phyloP scores from a whole-genome alignment of 345 rosid genomes.

The Euphorbia tirucalli region DNA sequence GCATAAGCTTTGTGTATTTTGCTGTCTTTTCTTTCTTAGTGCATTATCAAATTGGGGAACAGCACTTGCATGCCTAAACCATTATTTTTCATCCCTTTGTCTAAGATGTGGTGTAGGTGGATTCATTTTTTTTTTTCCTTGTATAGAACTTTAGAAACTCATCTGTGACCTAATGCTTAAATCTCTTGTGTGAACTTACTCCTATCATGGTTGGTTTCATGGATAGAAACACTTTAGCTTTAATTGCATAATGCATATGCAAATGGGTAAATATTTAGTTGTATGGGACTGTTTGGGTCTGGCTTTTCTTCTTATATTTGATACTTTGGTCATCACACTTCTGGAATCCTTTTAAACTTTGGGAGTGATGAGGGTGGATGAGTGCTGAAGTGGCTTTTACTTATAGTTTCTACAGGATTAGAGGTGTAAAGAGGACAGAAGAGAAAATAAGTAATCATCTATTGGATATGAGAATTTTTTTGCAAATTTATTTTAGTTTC shows the following conservation, averaged over 20 bases:
- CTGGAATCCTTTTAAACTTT: not conserved
- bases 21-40: not conserved
- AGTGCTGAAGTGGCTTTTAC: constrained; percentile 2
- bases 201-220: not conserved
- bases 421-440: not conserved
- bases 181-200: not conserved
- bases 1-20: not conserved
- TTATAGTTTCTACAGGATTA: not conserved
- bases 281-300: not conserved
- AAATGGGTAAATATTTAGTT: not conserved
- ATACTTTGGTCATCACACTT: not conserved
- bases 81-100: not conserved
- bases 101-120: not conserved
- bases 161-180: not conserved
- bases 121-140: not conserved
- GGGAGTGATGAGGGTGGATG: not conserved
- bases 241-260: not conserved
- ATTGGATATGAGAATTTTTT: not conserved
- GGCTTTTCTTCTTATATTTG: not conserved
- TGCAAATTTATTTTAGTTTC: not conserved
- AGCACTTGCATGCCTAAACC: not conserved
- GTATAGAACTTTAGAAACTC: not conserved
- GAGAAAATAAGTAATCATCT: not conserved
- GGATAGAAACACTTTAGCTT: not conserved
- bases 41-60: not conserved